Percentiles rank a stretch among this genome's conserved stretches.
Conservation (phyloP, 1,284 basidiomycete species). For the Boletus mariae region DNA sequence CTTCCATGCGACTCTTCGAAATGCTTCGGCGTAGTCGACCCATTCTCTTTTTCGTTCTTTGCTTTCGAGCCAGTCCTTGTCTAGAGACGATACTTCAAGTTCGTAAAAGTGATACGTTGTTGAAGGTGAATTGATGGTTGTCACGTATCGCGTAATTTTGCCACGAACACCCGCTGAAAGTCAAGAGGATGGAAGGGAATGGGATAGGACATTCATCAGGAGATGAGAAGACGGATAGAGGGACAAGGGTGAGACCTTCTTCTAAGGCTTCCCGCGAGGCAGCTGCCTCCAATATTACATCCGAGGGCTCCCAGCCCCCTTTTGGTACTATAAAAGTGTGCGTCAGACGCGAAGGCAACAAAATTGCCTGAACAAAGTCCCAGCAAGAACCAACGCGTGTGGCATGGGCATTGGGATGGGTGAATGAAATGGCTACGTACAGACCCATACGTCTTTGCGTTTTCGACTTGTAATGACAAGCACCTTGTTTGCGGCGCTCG, state of each 20-base stretch:
- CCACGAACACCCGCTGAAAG: constrained; percentile 74
- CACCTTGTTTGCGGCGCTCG: constrained; percentile 65
- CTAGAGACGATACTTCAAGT: constrained; percentile 70
- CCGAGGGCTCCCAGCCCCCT: constrained; percentile 79
- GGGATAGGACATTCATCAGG: constrained; percentile 55
- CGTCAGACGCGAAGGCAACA: constrained; percentile 12
- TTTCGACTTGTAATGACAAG: constrained; percentile 80
- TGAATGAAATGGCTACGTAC: constrained; percentile 51
- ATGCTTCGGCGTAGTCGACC: constrained; percentile 80
- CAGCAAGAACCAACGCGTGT: constrained; percentile 10
- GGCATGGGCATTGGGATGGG: constrained; percentile 2
- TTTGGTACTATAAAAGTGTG: constrained; percentile 60
- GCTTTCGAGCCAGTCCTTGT: constrained; percentile 73
- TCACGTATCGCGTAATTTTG: constrained; percentile 71
- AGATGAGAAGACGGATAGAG: constrained; percentile 68
- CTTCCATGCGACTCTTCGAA: constrained; percentile 72
- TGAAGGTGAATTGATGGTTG: constrained; percentile 70
- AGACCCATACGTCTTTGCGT: constrained; percentile 74
- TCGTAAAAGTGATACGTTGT: constrained; percentile 85
- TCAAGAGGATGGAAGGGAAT: constrained; percentile 34
- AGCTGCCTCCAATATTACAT: constrained; percentile 75
- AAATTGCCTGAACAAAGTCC: constrained; percentile 5
- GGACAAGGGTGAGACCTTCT: constrained; percentile 86
- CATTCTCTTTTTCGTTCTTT: constrained; percentile 75
- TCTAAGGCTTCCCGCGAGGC: constrained; percentile 84